A percentile compares a stretch with the other conserved stretches of the same genome.
phyloP scores from a whole-genome alignment of 805 yeast species.

The Lipomyces orientalis region DNA sequence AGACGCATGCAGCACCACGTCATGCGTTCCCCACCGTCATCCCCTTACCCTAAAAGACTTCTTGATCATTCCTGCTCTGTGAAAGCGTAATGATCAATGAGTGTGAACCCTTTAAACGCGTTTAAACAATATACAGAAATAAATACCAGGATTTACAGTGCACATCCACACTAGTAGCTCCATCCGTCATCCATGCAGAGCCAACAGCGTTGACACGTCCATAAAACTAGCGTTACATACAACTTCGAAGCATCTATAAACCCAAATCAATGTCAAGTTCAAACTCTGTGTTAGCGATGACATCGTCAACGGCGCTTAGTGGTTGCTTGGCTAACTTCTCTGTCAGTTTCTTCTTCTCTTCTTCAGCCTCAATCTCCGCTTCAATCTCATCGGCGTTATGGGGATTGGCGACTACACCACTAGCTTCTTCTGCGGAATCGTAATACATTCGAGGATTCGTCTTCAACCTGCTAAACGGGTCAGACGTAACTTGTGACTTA shows the following conservation, averaged over 20 bases:
- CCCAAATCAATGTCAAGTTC: slow-evolving; percentile 45
- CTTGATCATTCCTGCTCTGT: background rate
- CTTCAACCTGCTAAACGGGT: slow-evolving; percentile 89
- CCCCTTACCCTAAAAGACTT: background rate
- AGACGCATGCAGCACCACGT: too few species aligned
- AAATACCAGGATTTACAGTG: background rate
- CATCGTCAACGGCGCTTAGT: slow-evolving; percentile 45
- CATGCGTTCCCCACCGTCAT: background rate
- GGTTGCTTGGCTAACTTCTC: slow-evolving; percentile 30
- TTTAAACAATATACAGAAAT: background rate
- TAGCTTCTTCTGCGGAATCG: slow-evolving; percentile 53
- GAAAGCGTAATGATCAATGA: background rate
- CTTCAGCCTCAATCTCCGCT: slow-evolving; percentile 50
- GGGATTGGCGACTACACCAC: slow-evolving; percentile 53
- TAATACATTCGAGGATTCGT: slow-evolving; percentile 87
- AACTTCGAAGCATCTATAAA: slow-evolving; percentile 5
- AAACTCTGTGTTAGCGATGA: slow-evolving; percentile 48
- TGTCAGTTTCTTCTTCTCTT: slow-evolving; percentile 51
- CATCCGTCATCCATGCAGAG: background rate
- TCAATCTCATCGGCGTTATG: slow-evolving; percentile 59
- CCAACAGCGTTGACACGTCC: background rate
- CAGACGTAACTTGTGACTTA: slow-evolving; percentile 48
- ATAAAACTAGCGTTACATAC: slow-evolving; percentile 1
- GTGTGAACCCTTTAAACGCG: background rate
- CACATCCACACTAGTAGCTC: background rate